A percentile compares a stretch with the other conserved stretches of the same genome.
Evolutionary conservation across 2,329 filamentous ascomycete species (phyloP).

Genomic region (Sclerotinia borealis): DNA sequence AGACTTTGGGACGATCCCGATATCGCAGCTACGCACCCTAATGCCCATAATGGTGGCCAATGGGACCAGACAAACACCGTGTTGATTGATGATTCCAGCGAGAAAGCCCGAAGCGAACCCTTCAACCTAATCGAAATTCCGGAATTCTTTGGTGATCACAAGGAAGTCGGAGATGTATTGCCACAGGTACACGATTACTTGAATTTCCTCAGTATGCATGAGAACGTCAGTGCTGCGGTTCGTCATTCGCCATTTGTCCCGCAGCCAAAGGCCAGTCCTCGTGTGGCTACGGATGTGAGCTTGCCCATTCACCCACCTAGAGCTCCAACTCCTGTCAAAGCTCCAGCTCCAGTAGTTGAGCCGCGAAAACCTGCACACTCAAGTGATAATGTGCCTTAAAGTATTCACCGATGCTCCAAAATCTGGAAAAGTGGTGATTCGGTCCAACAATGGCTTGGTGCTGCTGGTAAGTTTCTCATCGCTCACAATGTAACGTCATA

Average conservation of each 20-base stretch:
- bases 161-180: constrained; percentile 41
- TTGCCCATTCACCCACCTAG: constrained; percentile 3
- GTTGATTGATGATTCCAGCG: constrained; percentile 74
- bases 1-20: constrained; percentile 58
- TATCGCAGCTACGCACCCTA: constrained; percentile 42
- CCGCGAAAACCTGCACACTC: not conserved
- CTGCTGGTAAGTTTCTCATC: not conserved
- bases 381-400: not conserved
- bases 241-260: constrained; percentile 43
- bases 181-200: constrained; percentile 57
- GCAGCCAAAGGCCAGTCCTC: constrained; percentile 5
- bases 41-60: constrained; percentile 33
- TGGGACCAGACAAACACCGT: constrained; percentile 88
- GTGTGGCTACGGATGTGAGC: not conserved
- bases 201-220: constrained; percentile 46
- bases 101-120: constrained; percentile 80
- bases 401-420: not conserved
- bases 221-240: constrained; percentile 59
- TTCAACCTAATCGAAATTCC: constrained; percentile 76
- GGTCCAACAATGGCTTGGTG: not conserved
- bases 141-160: constrained; percentile 55
- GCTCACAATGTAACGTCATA: not conserved
- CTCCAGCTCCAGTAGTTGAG: not conserved
- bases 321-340: not conserved
- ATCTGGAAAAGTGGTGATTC: constrained; percentile 6